Evolutionary conservation across 345 rosid species (phyloP).

Genomic region (Cardamine occulta): DNA sequence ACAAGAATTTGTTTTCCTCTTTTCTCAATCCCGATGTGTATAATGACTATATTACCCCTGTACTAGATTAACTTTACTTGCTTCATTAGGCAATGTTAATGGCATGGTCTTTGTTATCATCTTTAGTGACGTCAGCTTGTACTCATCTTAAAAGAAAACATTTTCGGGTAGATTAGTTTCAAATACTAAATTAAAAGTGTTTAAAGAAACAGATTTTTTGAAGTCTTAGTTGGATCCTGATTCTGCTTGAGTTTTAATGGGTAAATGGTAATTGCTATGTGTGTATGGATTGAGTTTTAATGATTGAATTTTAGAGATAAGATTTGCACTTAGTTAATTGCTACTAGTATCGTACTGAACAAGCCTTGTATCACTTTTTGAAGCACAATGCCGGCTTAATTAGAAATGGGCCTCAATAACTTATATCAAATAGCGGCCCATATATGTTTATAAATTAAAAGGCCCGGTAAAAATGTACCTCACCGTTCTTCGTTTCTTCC

Average conservation of each 20-base stretch:
- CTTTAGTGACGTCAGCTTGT: not conserved
- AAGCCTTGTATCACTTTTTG: no score
- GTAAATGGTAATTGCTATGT: not conserved
- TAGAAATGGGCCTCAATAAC: not conserved
- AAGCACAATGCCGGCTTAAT: not conserved
- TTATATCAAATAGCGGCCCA: not conserved
- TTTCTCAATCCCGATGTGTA: not conserved
- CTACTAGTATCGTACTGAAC: no score
- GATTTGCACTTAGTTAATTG: not conserved
- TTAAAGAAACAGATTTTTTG: not conserved
- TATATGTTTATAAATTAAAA: not conserved
- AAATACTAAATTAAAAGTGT: no score
- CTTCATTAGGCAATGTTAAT: not conserved
- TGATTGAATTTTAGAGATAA: not conserved
- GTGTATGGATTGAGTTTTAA: not conserved
- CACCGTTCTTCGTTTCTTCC: not conserved
- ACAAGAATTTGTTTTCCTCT: not conserved
- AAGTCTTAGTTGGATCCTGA: not conserved
- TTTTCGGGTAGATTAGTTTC: not conserved
- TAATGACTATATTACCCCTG: conserved; percentile 26
- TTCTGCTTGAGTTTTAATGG: conserved; percentile 1
- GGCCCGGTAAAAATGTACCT: not conserved
- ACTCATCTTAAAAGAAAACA: not conserved
- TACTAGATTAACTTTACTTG: not conserved
- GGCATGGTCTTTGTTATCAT: not conserved